Evolutionary conservation across 345 rosid genomes (phyloP).

Genomic region (Eucalyptus melliodora): DNA sequence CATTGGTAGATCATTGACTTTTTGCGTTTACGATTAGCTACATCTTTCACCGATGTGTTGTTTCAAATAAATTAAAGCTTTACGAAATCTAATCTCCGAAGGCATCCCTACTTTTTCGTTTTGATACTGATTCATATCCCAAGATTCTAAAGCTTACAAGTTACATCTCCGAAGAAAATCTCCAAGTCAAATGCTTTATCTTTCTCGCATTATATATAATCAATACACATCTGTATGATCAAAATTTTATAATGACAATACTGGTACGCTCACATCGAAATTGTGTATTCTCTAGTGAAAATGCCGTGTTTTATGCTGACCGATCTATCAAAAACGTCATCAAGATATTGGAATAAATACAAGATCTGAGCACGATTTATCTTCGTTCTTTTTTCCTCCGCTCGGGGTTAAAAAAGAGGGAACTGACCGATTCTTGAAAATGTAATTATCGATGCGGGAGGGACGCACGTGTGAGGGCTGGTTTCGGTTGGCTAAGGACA

Average conservation of each 20-base stretch:
- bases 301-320: neutral
- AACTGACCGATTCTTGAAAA: neutral
- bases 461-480: neutral
- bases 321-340: neutral
- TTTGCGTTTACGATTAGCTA: neutral
- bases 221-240: neutral
- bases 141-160: neutral
- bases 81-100: accelerated
- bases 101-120: neutral
- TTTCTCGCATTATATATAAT: neutral
- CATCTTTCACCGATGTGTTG: neutral
- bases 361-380: neutral
- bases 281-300: neutral
- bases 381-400: neutral
- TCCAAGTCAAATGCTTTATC: neutral
- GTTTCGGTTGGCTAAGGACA: neutral
- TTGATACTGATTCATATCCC: neutral
- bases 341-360: neutral
- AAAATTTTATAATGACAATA: neutral
- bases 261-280: neutral
- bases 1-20: accelerated
- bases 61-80: neutral
- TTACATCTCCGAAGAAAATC: neutral
- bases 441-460: neutral
- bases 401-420: neutral